Evolutionary conservation across 768 basidiomycete species (phyloP).

Genomic region (Pleurotus citrinopileatus): DNA sequence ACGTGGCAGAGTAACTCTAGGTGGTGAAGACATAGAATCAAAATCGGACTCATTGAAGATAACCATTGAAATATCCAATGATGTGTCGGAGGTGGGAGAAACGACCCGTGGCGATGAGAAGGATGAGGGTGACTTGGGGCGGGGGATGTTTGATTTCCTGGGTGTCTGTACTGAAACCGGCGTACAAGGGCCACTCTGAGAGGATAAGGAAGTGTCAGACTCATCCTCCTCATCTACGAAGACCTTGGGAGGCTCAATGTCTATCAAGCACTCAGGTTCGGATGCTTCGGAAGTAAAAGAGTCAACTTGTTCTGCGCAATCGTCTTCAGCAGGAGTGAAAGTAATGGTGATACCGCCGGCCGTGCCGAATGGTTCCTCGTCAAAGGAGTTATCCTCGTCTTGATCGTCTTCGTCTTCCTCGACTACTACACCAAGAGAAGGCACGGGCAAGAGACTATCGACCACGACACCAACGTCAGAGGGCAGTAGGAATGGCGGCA

Average conservation of each 20-base stretch:
- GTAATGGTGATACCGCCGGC: conserved; percentile 73
- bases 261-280: conserved; percentile 13
- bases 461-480: conserved; percentile 31
- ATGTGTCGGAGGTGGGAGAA: conserved; percentile 36
- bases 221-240: conserved; percentile 30
- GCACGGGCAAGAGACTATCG: background rate
- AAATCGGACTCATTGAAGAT: conserved; percentile 32
- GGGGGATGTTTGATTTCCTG: conserved; percentile 25
- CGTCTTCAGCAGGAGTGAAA: conserved; percentile 57
- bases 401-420: conserved; percentile 29
- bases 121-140: conserved; percentile 18
- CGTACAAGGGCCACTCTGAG: conserved; percentile 11
- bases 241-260: conserved; percentile 11
- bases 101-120: conserved; percentile 15
- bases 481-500: conserved; percentile 41
- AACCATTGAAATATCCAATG: conserved; percentile 26
- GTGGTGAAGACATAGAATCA: conserved; percentile 6
- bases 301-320: conserved; percentile 18
- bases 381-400: conserved; percentile 28
- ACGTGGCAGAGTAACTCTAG: conserved; percentile 17
- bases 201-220: conserved; percentile 17
- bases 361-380: conserved; percentile 56
- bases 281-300: conserved; percentile 6
- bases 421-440: conserved; percentile 17
- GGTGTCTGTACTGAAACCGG: conserved; percentile 26